Evolutionary conservation across 2,329 filamentous ascomycete species (phyloP).

Genomic region (Aspergillus cejpii): DNA sequence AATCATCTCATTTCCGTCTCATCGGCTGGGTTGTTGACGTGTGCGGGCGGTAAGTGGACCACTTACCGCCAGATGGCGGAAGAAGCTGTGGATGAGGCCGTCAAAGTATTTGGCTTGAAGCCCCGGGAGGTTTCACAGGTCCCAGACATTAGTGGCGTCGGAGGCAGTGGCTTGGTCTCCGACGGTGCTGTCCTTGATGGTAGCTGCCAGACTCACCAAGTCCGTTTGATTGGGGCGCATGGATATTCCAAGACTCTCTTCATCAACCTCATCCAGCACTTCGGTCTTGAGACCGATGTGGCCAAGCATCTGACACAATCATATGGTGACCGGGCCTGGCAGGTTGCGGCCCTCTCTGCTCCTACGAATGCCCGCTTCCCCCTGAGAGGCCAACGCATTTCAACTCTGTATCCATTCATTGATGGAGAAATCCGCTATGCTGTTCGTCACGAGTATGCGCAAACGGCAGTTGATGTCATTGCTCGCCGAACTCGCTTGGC

Average conservation of each 20-base stretch:
- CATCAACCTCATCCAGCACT: conserved; percentile 92
- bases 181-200: conserved; percentile 67
- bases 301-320: conserved; percentile 80
- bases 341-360: conserved; percentile 70
- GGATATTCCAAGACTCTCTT: conserved; percentile 86
- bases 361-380: conserved; percentile 76
- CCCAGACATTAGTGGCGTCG: conserved; percentile 63
- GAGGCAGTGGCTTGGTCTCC: conserved; percentile 62
- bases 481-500: conserved; percentile 77
- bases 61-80: conserved; percentile 92
- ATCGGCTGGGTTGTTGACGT: conserved; percentile 72
- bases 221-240: conserved; percentile 75
- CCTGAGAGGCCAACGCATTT: conserved; percentile 72
- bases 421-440: conserved; percentile 89
- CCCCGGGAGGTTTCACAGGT: conserved; percentile 53
- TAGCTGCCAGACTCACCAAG: conserved; percentile 73
- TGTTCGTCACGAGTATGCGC: conserved; percentile 80
- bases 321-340: conserved; percentile 90
- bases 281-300: conserved; percentile 83
- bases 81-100: conserved; percentile 75
- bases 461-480: conserved; percentile 82
- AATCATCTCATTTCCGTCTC: conserved; percentile 79
- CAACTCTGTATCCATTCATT: conserved; percentile 76
- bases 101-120: conserved; percentile 60
- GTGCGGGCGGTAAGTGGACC: conserved; percentile 86